Conservation (phyloP, 2,329 filamentous ascomycete species). For the Biscogniauxia sp. region DNA sequence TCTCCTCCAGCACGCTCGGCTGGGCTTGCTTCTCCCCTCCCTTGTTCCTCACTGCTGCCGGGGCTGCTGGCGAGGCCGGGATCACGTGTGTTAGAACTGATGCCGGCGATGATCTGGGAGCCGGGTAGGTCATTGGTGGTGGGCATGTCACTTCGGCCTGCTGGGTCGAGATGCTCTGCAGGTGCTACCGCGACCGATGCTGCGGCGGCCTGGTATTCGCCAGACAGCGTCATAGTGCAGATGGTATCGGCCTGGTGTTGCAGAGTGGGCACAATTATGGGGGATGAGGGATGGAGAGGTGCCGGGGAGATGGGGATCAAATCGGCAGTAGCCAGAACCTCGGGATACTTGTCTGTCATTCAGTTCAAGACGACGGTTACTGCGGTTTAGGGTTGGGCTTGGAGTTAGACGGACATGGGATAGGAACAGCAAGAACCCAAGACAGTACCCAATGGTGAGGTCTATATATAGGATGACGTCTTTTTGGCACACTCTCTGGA, state of each 20-base stretch:
- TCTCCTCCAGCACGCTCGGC: slow-evolving; percentile 46
- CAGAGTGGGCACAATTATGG: slow-evolving; percentile 48
- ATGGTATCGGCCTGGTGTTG: slow-evolving; percentile 52
- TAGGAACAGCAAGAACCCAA: background rate
- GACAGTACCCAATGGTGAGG: background rate
- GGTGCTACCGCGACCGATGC: slow-evolving; percentile 11
- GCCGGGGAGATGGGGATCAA: slow-evolving; percentile 52
- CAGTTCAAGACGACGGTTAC: slow-evolving; percentile 20
- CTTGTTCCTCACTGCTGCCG: slow-evolving; percentile 29
- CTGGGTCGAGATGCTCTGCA: background rate
- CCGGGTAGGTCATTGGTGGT: slow-evolving; percentile 4
- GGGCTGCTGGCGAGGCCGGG: slow-evolving; percentile 29
- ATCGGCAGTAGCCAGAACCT: slow-evolving; percentile 52
- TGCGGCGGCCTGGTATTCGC: slow-evolving; percentile 25
- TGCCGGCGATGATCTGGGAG: background rate
- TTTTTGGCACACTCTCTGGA: background rate
- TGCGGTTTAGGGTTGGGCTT: background rate
- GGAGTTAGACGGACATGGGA: background rate
- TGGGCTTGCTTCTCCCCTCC: slow-evolving; percentile 14
- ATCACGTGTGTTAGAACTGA: slow-evolving; percentile 1
- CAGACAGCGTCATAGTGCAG: slow-evolving; percentile 40
- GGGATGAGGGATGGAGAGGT: slow-evolving; percentile 45
- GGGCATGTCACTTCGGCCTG: slow-evolving; percentile 8
- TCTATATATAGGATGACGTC: background rate
- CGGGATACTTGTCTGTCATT: slow-evolving; percentile 47